Base-by-base conservation (phyloP, 1,284 basidiomycete species). In the Phylloporus sp. region DNA sequence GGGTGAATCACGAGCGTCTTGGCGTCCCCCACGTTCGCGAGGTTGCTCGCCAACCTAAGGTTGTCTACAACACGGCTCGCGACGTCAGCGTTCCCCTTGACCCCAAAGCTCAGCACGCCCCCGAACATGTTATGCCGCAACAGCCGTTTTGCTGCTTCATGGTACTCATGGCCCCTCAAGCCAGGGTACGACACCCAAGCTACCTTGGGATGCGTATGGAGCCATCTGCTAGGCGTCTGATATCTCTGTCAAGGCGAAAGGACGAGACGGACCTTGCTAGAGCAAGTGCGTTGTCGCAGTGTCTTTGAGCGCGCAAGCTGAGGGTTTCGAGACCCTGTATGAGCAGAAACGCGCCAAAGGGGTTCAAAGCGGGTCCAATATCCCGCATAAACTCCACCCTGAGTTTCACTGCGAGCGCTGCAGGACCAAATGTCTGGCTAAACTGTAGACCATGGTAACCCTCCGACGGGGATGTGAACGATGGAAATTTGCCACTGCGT, bases 321-420 rank as follows among this genome's bases (percentile, higher is more conserved):
- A 96, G 88, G 6, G 95, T 96, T 82, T 96, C 94, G 55, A 96
- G 83, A 64, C 95, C 94, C 77, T 94, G 92, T 25, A 96, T 81
- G 20, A 94, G 85, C 63, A 94, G 84, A 84, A 94, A 95, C 2
- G 93, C 91, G 7, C 81, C 90, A 75, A 95, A 94, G 25, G 94
- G 93, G 81, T 93, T 94, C 74, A 94, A 73, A 23, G 84, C 81
- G 4, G 91, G 86, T 23, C 93, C 94, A 60, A 95, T 74, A 77
- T 95, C 94, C 49, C 94, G 91, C 60, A 95, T 85, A 56, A 93
- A 82, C 76, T 94, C 87, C 35, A 86, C 81, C 35, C 94, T 89
- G 39, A 92, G 83, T 81, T 92, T 93, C 73, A 92, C 81, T 5
- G 91, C 89, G 74, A 89, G 95, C 0, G 94, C 90, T 41, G 88